Evolutionary conservation across 108 stramenopile species (phyloP), one percentile per base, ranked within the genome.

Genomic region (Cyclotella sp.): DNA sequence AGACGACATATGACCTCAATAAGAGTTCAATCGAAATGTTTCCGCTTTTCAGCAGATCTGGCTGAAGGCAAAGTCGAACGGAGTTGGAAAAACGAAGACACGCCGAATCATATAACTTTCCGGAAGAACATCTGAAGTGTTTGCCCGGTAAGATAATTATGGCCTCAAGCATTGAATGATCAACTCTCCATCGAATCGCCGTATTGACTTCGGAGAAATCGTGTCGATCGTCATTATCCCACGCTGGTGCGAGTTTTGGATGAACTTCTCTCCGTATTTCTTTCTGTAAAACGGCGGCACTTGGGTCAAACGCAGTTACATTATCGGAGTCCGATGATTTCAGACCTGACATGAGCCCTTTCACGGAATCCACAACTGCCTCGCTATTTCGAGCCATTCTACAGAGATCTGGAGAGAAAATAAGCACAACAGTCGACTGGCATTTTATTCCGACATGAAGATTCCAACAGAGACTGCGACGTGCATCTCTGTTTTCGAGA

Each of bases 111-210:
- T 83, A 18, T 7, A 19, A n/a, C 81, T 28, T 57, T n/a, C 72
- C 42, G 24, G 70, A 70, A 28, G 53, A 72, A 26, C 67, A 68
- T 47, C 52, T 61, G n/a, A 21, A 53, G 9, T 60, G 30, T 51
- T 69, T 70, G n/a, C 76, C 79, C 8, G 84, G 84, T 34, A 88
- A 70, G 27, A 74, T 63, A 9, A 85, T 58, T 0, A 73, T 39
- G 11, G 67, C 21, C 52, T 81, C 71, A 57, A 79, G 39, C 27
- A 86, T 9, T 18, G 80, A 57, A 13, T 74, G 18, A 63, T 88
- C 88, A 30, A 81, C 21, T 39, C 88, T 71, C 85, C 85, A 88
- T 44, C 88, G 76, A 27, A 87, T 43, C 4, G 81, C 77, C 40
- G 60, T 18, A n/a, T 30, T 19, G 22, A 14, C 9, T 19, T 10